Evolutionary conservation across 2,329 filamentous ascomycete genomes (phyloP).

Genomic region (Zymoseptoria crescenta): DNA sequence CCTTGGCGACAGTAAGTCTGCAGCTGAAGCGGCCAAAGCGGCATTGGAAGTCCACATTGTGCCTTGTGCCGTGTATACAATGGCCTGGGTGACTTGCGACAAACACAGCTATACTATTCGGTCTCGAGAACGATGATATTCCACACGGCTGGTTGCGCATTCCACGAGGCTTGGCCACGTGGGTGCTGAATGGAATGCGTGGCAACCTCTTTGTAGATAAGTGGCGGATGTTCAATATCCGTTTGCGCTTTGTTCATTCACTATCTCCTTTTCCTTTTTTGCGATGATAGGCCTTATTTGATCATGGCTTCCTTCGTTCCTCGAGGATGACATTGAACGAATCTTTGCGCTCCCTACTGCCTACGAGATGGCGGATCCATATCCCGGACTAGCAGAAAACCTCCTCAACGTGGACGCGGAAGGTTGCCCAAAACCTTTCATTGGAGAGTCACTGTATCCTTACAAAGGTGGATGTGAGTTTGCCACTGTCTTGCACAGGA

Average conservation of each 20-base stretch:
- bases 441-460: conserved; percentile 18
- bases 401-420: conserved; percentile 16
- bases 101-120: not conserved
- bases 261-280: not conserved
- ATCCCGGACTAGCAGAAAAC: conserved; percentile 1
- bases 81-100: not conserved
- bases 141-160: not conserved
- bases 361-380: not conserved
- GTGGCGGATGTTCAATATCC: not conserved
- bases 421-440: conserved; percentile 22
- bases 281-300: not conserved
- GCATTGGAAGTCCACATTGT: not conserved
- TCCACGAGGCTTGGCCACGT: not conserved
- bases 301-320: not conserved
- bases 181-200: not conserved
- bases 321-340: not conserved
- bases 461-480: conserved; percentile 21
- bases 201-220: not conserved
- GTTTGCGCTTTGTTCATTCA: not conserved
- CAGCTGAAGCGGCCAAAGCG: too few species aligned
- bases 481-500: not conserved
- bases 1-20: too few species aligned
- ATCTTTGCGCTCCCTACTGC: not conserved
- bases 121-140: not conserved
- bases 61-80: not conserved